A percentile compares a stretch with the other conserved stretches of the same genome.
Evolutionary conservation across 2,329 filamentous ascomycete species (phyloP).

Genomic region (Fusarium decemcellulare): DNA sequence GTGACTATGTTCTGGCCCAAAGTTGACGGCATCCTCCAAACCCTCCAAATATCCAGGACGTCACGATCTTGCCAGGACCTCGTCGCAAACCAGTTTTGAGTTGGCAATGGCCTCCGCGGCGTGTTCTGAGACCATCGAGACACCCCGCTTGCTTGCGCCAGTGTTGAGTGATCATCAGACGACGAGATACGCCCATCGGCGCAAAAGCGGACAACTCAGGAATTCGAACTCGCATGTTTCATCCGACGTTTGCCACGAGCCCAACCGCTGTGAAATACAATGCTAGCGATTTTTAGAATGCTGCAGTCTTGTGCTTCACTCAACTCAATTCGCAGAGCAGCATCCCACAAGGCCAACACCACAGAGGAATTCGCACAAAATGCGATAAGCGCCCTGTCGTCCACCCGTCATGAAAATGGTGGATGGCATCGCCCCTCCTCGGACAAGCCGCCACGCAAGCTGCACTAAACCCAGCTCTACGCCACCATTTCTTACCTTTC

Average conservation of each 20-base stretch:
- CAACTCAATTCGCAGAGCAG: neutral
- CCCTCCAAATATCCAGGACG: constrained; percentile 10
- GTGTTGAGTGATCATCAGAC: neutral
- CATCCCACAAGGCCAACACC: neutral
- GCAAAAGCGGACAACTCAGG: constrained; percentile 22
- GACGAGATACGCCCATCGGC: constrained; percentile 16
- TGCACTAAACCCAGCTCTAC: constrained; percentile 45
- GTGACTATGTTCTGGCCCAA: constrained; percentile 24
- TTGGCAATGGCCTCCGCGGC: neutral
- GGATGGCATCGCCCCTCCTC: constrained; percentile 45
- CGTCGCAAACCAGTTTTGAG: constrained; percentile 27
- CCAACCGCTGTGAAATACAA: neutral
- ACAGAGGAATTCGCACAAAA: constrained; percentile 10
- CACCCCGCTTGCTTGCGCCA: constrained; percentile 16
- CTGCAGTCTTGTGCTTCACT: neutral
- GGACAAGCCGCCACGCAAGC: constrained; percentile 48
- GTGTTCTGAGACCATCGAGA: constrained; percentile 28
- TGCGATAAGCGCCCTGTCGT: constrained; percentile 15
- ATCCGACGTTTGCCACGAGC: constrained; percentile 10
- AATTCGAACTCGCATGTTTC: constrained; percentile 28
- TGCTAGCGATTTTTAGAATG: neutral
- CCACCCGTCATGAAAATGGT: constrained; percentile 34
- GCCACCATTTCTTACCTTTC: constrained; percentile 44
- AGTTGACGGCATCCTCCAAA: constrained; percentile 22
- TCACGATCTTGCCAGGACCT: constrained; percentile 19